Base-by-base conservation (phyloP, 2,329 filamentous ascomycete species). In the Blastomyces percursus region DNA sequence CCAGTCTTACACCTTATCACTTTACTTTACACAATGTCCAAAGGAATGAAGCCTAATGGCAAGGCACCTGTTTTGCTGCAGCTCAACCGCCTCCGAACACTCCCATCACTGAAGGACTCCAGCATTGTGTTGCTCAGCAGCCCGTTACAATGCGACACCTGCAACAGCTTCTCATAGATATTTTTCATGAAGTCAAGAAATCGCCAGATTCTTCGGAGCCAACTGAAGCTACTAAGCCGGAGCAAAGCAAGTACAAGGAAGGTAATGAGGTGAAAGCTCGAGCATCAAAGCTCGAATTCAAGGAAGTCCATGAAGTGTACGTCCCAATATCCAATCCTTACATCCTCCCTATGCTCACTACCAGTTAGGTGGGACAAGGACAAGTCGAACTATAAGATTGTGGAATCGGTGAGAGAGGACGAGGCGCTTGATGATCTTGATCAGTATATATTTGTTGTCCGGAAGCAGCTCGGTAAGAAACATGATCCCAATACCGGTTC, bases 331-430 rank as follows among this genome's bases (percentile, higher is more conserved):
- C 56, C 21, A 56, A 48, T 21, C 40, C 60, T 61, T 56, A 62
- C 32, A 64, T 65, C 58, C 62, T 6, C 12, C 63, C 59, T 64
- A 14, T 52, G 44, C 62, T 67, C 60, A 67, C 55, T 50, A 16
- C 7, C 35, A 48, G 63, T 19, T 63, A 72, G 69, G 30, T 72
- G 64, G 68, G 67, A 72, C 63, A 66, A 68, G 60, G 67, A 69
- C 58, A 67, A 61, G 59, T 69, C 66, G 40, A 71, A 68, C 66
- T 72, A 72, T 63, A 71, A 69, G 66, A 66, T 70, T 44, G 65
- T 67, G 42, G 68, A 71, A 63, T 67, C 66, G 50, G 42, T 63
- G 38, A 65, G 68, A 51, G 66, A 60, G 44, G 59, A 64, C 46
- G 59, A 40, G 60, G 61, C 58, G 51, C 42, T 66, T 42, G 65